Base-by-base conservation (phyloP, 2,329 filamentous ascomycete genomes). In the Claviceps cyperi region DNA sequence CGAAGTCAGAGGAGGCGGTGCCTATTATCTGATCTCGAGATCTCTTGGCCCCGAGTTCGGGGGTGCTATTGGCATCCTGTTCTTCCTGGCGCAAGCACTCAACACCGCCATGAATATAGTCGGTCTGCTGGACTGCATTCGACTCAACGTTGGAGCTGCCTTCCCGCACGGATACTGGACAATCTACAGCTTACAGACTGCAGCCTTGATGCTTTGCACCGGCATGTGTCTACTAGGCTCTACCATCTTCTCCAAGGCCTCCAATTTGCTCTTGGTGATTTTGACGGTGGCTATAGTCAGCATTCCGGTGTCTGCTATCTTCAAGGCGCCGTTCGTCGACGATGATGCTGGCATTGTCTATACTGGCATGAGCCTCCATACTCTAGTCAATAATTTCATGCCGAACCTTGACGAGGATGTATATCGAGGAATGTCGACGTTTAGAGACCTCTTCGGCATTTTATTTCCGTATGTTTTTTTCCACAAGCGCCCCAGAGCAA, bases 41-140 rank as follows among this genome's bases (percentile, higher is more conserved):
- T 90, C 85, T 43, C 69, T 94, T 3, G 88, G 88, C 0, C 87
- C 88, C 6, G 88, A 94, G 60, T 94, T 94, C 62, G 88, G 88
- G 24, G 88, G 88, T 15, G 88, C 86, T 1, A 94, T 94, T 55
- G 88, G 88, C 2, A 75, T 94, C 22, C 78, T 94, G 13, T 94
- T 94, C 65, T 94, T 92, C 62, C 72, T 94, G n/a, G 86, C 88
- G n/a, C 86, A 87, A 55, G 83, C 86, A 2, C 79, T 94, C 60
- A 94, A 91, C 61, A 89, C 87, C 1, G 85, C 85, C 38, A 78
- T 94, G 74, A 94, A 94, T 60, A 79, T 90, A 22, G 86, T 94
- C 43, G 88, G 87, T 69, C 72, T 94, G 44, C 78, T 94, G 55
- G 85, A 92, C 66, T 94, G 86, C 59, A 74, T 94, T 51, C 80